These are phyloP conservation scores for Globisporangium yorkense DNA, from an alignment of 352 stramenopile species.

Conservation along the genomic window DNA sequence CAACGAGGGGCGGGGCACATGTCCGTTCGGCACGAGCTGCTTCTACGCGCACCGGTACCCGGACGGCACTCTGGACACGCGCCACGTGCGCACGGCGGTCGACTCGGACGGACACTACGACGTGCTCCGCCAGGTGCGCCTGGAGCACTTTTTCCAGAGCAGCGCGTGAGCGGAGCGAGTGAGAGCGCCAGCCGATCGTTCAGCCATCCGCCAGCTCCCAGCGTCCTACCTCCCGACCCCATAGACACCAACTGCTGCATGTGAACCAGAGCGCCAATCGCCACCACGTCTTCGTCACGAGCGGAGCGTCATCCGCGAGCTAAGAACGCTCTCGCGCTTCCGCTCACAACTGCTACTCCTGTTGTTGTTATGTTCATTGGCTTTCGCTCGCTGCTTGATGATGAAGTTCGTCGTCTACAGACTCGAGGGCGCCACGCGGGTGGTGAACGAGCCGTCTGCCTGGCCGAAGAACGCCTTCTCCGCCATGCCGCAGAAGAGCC, in stretches of 20 bases:
- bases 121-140: slow-evolving; percentile 61
- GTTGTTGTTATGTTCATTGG: slow-evolving; percentile 2
- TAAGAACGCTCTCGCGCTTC: background rate
- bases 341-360: background rate
- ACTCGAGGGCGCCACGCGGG: slow-evolving; percentile 26
- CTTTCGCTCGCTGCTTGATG: background rate
- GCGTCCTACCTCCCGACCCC: background rate
- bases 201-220: background rate
- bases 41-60: slow-evolving; percentile 80
- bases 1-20: slow-evolving; percentile 70
- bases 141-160: slow-evolving; percentile 63
- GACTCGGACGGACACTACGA: slow-evolving; percentile 73
- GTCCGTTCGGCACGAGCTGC: slow-evolving; percentile 83
- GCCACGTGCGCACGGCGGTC: slow-evolving; percentile 65
- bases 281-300: background rate
- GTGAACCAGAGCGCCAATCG: background rate
- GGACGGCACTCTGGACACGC: slow-evolving; percentile 50
- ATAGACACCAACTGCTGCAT: background rate
- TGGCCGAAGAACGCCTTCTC: slow-evolving; percentile 87
- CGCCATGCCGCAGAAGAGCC: slow-evolving; percentile 86
- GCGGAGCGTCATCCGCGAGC: background rate
- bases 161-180: background rate
- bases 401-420: slow-evolving; percentile 12
- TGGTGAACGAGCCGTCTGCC: slow-evolving; percentile 76
- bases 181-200: background rate